Percentiles rank a stretch among this genome's conserved stretches.
Conservation (phyloP, 306 rosid genomes). For the Prosopis cineraria region DNA sequence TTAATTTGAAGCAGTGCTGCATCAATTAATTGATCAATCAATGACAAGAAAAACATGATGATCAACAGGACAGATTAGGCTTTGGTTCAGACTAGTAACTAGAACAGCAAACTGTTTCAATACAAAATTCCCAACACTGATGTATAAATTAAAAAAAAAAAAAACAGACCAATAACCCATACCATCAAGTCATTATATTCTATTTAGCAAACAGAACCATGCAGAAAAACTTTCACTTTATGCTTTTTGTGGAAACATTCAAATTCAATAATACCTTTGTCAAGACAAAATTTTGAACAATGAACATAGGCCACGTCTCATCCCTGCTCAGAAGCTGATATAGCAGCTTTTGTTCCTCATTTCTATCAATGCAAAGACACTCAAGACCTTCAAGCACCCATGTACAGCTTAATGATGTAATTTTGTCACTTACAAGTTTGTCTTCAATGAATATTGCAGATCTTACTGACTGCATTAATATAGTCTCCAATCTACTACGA, state of each 20-base stretch:
- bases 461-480: slow-evolving; percentile 62
- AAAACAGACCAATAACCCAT: slow-evolving; percentile 26
- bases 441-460: slow-evolving; percentile 73
- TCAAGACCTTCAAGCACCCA: slow-evolving; percentile 84
- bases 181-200: neutral
- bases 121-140: slow-evolving; percentile 7
- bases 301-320: slow-evolving; percentile 79
- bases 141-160: slow-evolving; percentile 19
- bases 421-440: slow-evolving; percentile 42
- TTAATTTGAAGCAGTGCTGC: neutral
- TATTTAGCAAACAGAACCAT: slow-evolving; percentile 14
- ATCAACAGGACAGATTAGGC: neutral
- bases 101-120: neutral
- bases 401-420: slow-evolving; percentile 59
- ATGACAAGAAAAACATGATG: neutral
- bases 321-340: slow-evolving; percentile 61
- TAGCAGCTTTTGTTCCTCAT: slow-evolving; percentile 68
- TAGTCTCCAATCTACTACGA: slow-evolving; percentile 50
- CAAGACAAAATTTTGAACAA: slow-evolving; percentile 47
- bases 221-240: slow-evolving; percentile 10
- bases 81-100: neutral
- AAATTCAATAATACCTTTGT: slow-evolving; percentile 46
- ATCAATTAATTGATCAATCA: neutral
- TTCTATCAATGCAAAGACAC: slow-evolving; percentile 52
- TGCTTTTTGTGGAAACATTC: slow-evolving; percentile 24